phyloP scores from a whole-genome alignment of 208 protist species.

The Leishmania guyanensis region DNA sequence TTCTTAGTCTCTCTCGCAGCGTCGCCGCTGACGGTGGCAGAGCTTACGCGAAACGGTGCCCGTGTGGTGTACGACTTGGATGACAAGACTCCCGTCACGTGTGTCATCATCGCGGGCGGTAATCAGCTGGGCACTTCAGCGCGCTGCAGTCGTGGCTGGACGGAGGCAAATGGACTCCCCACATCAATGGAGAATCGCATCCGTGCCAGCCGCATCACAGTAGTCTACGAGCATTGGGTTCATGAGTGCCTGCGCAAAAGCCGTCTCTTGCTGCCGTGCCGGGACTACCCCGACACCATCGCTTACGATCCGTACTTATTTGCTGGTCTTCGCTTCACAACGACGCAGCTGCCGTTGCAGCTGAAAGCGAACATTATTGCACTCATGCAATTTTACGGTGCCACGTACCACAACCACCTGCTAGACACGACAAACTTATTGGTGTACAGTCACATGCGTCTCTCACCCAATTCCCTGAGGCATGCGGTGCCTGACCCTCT shows the following conservation, averaged over 20 bases:
- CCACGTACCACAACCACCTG: slow-evolving; percentile 60
- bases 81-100: slow-evolving; percentile 21
- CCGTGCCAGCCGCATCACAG: slow-evolving; percentile 43
- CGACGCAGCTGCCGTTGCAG: slow-evolving; percentile 45
- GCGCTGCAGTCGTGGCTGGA: slow-evolving; percentile 8
- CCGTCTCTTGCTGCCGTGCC: slow-evolving; percentile 11
- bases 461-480: background rate
- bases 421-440: slow-evolving; percentile 54
- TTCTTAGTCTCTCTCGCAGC: slow-evolving; percentile 47
- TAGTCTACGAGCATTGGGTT: slow-evolving; percentile 63
- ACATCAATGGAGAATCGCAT: slow-evolving; percentile 16
- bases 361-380: slow-evolving; percentile 71
- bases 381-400: slow-evolving; percentile 70
- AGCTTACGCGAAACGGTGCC: slow-evolving; percentile 45
- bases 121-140: background rate
- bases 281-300: slow-evolving; percentile 24
- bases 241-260: slow-evolving; percentile 32
- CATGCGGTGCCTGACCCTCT: background rate
- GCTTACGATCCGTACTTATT: slow-evolving; percentile 66
- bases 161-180: slow-evolving; percentile 1
- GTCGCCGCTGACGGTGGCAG: slow-evolving; percentile 34
- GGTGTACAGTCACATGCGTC: slow-evolving; percentile 37
- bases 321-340: slow-evolving; percentile 61
- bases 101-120: slow-evolving; percentile 33
- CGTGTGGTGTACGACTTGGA: slow-evolving; percentile 37